Conservation (phyloP, 176 grass and related monocot species). For the Poa annua region DNA sequence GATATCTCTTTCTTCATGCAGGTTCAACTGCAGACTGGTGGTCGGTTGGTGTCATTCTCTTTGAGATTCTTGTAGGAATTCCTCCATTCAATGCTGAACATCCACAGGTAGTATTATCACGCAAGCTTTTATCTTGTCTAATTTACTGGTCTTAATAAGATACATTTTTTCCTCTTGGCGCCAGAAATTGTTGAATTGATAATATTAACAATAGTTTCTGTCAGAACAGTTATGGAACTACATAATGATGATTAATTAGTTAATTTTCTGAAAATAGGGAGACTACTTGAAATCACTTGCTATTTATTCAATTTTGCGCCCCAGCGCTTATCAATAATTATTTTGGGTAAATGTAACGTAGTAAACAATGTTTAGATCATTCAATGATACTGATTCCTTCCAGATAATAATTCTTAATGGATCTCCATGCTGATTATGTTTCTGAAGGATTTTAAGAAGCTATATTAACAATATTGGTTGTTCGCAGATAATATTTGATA, state of each 20-base stretch:
- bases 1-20: slow-evolving; percentile 33
- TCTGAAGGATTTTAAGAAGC: background rate
- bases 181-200: background rate
- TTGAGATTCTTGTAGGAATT: slow-evolving; percentile 95
- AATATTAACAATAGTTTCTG: background rate
- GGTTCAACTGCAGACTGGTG: slow-evolving; percentile 96
- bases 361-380: background rate
- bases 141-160: background rate
- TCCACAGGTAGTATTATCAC: slow-evolving; percentile 65
- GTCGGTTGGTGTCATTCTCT: slow-evolving; percentile 98
- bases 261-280: background rate
- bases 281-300: background rate
- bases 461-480: background rate
- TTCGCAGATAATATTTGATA: slow-evolving; percentile 94
- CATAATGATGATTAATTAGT: background rate
- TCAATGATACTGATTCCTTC: background rate
- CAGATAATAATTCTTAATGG: background rate
- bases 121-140: background rate
- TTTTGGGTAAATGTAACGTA: background rate
- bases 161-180: background rate
- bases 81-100: slow-evolving; percentile 98
- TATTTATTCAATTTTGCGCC: background rate
- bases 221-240: background rate
- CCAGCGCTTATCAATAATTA: background rate
- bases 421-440: background rate